Evolutionary conservation across 31 red algal species (phyloP).

Genomic region (Odonthalia washingtoniensis): DNA sequence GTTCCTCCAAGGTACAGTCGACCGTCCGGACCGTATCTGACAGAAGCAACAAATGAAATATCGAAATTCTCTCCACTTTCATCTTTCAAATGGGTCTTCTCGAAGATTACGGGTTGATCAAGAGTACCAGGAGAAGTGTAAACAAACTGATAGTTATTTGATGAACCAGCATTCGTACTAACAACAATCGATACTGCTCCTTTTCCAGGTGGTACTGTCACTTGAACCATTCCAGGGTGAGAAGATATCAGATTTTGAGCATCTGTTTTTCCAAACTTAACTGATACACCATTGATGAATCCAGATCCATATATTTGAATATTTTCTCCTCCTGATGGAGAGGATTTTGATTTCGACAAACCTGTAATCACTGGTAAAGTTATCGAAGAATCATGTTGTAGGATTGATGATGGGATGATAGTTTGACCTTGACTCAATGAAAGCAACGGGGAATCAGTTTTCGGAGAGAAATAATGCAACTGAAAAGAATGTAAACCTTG

Average conservation of each 20-base stretch:
- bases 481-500: constrained; percentile 52
- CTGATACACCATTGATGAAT: constrained; percentile 69
- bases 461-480: constrained; percentile 58
- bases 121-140: constrained; percentile 54
- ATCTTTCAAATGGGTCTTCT: constrained; percentile 42
- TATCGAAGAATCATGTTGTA: constrained; percentile 53
- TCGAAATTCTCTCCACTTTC: constrained; percentile 42
- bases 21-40: constrained; percentile 68
- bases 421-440: constrained; percentile 6
- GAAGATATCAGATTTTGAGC: constrained; percentile 50
- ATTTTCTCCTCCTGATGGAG: constrained; percentile 56
- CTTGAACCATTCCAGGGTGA: constrained; percentile 41
- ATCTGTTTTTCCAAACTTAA: constrained; percentile 56
- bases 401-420: constrained; percentile 25
- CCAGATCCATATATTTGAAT: constrained; percentile 67
- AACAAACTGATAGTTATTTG: constrained; percentile 61
- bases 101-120: constrained; percentile 60
- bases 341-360: constrained; percentile 45
- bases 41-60: constrained; percentile 45
- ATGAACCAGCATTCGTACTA: constrained; percentile 54
- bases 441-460: constrained; percentile 50
- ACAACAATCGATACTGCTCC: constrained; percentile 55
- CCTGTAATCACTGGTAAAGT: constrained; percentile 53
- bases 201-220: constrained; percentile 58
- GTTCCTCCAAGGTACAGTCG: constrained; percentile 71